Percentiles rank a stretch among this genome's conserved stretches.
phyloP scores from a whole-genome alignment of 2,329 filamentous ascomycete species.

The Xenosphaeropsis pyriputrescens region DNA sequence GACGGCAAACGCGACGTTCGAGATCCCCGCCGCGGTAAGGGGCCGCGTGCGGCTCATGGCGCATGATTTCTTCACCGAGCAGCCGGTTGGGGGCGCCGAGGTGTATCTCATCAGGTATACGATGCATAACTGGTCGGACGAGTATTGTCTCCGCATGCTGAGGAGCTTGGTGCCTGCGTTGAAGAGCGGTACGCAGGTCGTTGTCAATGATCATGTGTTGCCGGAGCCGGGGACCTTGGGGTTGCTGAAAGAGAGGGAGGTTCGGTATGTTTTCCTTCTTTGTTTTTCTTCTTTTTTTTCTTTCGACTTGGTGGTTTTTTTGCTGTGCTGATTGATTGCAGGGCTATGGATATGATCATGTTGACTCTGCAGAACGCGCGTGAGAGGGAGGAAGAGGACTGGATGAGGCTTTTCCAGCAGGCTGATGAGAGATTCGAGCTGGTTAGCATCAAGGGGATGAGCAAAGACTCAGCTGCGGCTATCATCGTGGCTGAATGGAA shows the following conservation, averaged over 20 bases:
- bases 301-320: no score
- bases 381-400: neutral
- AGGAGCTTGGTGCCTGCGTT: constrained; percentile 23
- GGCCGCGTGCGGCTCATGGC: constrained; percentile 14
- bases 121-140: constrained; percentile 31
- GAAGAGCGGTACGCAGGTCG: constrained; percentile 23
- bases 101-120: constrained; percentile 30
- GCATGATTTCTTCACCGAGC: constrained; percentile 29
- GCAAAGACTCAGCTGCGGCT: neutral
- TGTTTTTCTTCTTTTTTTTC: no score
- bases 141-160: constrained; percentile 20
- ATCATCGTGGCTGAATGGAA: neutral
- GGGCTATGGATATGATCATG: neutral
- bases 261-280: constrained; percentile 1
- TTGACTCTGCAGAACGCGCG: neutral
- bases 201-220: constrained; percentile 10
- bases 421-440: neutral
- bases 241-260: constrained; percentile 2
- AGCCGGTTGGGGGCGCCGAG: constrained; percentile 23
- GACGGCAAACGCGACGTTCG: constrained; percentile 3
- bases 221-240: constrained; percentile 2
- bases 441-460: neutral
- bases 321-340: neutral
- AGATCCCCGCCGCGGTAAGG: constrained; percentile 5
- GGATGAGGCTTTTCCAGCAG: neutral